Evolutionary conservation across 305 asterid species (phyloP), one percentile per base, ranked within the genome.

Genomic region (Fraxinus greggii): DNA sequence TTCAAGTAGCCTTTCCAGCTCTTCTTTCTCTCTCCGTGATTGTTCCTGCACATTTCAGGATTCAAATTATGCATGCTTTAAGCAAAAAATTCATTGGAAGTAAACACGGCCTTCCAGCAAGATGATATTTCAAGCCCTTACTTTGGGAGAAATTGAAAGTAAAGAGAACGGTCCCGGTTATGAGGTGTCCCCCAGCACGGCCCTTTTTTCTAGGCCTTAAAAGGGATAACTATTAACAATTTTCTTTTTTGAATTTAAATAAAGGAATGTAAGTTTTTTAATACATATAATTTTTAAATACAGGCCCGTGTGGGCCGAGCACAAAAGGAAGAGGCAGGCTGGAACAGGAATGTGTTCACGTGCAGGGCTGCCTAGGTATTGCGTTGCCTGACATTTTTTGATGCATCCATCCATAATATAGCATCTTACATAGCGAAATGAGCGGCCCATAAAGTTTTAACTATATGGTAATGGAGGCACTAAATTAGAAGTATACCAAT

Each of bases 11-110:
- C 91, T 88, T 86, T 93, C 95, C 80, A 93, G 84, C 88, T 93
- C 95, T 86, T 94, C 98, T 85, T 80, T 92, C 88, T 96, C 98
- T 84, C 87, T 89, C n/a, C 81, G 84, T 19, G 92, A 92, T 88
- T 92, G 94, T 86, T 94, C 98, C 99, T 96, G 88, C 67, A 81
- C 80, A 86, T 75, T 12, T 80, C 17, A 32, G 38, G 59, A 17
- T 26, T 80, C 23, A 70, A 26, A 40, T 69, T 31, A 70, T 21
- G 35, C 8, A 73, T 48, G 54, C 70, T 31, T 33, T 23, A 67
- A 38, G 15, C 32, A 35, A 42, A 79, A 26, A 31, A 65, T 36
- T 59, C 26, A 59, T 65, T 17, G 29, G 8, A 79, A 31, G 28
- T 45, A 67, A 76, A 79, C 5, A 35, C 17, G 23, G 78, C 9